phyloP scores from a whole-genome alignment of 1,139 yeast species.

The Yamadazyma dushanensis region DNA sequence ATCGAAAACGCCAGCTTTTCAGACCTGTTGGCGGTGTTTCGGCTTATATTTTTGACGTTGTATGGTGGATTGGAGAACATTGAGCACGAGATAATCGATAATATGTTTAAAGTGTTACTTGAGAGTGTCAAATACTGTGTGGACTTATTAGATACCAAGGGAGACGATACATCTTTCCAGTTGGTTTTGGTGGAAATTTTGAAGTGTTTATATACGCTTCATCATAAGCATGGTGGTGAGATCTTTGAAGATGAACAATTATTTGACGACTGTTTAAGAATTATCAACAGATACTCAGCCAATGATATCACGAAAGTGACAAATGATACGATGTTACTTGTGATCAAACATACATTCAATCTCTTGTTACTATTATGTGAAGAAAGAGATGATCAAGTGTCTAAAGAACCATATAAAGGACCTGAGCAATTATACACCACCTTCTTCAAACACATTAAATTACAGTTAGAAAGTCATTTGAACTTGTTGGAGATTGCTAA shows the following conservation, averaged over 20 bases:
- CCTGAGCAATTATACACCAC: conserved; percentile 6
- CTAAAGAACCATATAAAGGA: conserved; percentile 11
- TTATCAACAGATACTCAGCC: conserved; percentile 10
- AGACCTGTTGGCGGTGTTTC: conserved; percentile 24
- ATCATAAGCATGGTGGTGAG: conserved; percentile 21
- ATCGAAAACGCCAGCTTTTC: conserved; percentile 14
- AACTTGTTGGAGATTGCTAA: conserved; percentile 13
- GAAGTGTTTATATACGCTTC: conserved; percentile 27
- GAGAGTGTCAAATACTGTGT: conserved; percentile 18
- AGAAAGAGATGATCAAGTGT: conserved; percentile 12
- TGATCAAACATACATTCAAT: conserved; percentile 20
- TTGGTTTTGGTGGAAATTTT: conserved; percentile 26
- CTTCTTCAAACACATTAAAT: conserved; percentile 20
- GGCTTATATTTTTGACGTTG: conserved; percentile 28
- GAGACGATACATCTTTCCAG: conserved; percentile 9
- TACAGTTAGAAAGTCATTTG: conserved; percentile 22
- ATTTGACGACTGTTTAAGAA: conserved; percentile 15
- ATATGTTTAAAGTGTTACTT: conserved; percentile 17
- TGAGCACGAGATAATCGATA: conserved; percentile 11
- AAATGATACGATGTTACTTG: conserved; percentile 4
- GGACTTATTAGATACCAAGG: conserved; percentile 6
- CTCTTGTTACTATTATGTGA: conserved; percentile 19
- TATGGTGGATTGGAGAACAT: conserved; percentile 21
- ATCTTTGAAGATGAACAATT: conserved; percentile 15
- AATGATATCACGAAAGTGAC: not conserved